Evolutionary conservation across 176 grass and related monocot species (phyloP), one percentile per base, ranked within the genome.

Genomic region (Carex scoparia): DNA sequence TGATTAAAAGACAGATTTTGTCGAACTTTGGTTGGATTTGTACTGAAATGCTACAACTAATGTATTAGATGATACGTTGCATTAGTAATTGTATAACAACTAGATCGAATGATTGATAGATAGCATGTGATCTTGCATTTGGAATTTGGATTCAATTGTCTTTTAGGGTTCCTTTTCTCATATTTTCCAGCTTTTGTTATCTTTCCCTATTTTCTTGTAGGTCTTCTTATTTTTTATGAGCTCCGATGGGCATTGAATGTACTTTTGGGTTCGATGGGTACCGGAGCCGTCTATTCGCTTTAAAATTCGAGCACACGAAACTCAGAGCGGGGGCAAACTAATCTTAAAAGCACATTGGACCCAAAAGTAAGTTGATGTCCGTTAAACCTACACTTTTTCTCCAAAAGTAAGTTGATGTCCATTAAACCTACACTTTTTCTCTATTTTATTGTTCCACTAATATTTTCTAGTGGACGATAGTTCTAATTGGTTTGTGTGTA

Each of bases 61-160:
- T 57, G 74, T 77, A 55, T 56, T 77, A 55, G 73, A 56, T 76
- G 72, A 46, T 56, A 56, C 4, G 12, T 55, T 78, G 74, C 51
- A 54, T 77, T 77, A 56, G 46, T 49, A 7, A 77, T 55, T 23
- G 23, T 23, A 23, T 23, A 23, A 23, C 23, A 23, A 23, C 23
- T 23, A 23, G 23, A 23, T 23, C 23, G 23, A 23, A 23, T 23
- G 23, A 23, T 23, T 23, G 23, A 23, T 23, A 23, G 23, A 23
- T 23, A 23, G 23, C 23, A 23, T 56, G 71, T 75, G 53, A 23
- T 70, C 38, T 71, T 72, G 18, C 18, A 48, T 44, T 42, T 71
- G 66, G 66, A 6, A 35, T 69, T 40, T 40, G 38, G 4, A 40
- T 40, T 69, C 23, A 30, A 10, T 30, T 64, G 9, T 30, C 23